A percentile compares a stretch with the other conserved stretches of the same genome.
Evolutionary conservation across 768 basidiomycete genomes (phyloP).

Genomic region (Mycena kentingensis): DNA sequence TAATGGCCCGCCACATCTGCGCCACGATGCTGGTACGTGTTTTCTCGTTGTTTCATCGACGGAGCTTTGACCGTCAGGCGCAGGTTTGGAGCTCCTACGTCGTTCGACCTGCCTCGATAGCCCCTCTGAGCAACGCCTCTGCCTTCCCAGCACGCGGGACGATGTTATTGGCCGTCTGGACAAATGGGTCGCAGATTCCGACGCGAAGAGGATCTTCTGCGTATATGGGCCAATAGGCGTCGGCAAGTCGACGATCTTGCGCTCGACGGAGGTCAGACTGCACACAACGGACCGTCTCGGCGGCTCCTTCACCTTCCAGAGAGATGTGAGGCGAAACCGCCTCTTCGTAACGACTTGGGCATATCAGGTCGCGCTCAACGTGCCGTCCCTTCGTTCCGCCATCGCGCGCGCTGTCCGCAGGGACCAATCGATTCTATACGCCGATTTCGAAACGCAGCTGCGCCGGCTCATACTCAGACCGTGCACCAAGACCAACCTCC

Average conservation of each 20-base stretch:
- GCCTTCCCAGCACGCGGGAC: constrained; percentile 13
- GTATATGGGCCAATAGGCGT: constrained; percentile 13
- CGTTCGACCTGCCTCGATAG: neutral
- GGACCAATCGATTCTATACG: constrained; percentile 8
- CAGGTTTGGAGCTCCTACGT: neutral
- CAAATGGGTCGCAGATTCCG: constrained; percentile 5
- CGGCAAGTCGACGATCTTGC: constrained; percentile 19
- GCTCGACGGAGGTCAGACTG: constrained; percentile 2
- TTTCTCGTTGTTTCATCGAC: neutral
- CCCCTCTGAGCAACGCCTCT: neutral
- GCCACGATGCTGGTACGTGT: neutral
- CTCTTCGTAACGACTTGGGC: constrained; percentile 10
- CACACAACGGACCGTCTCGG: constrained; percentile 1
- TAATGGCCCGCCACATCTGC: neutral
- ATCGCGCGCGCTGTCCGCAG: constrained; percentile 10
- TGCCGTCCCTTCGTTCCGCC: constrained; percentile 7
- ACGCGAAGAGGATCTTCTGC: constrained; percentile 6
- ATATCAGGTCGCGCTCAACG: constrained; percentile 14
- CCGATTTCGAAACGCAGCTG: constrained; percentile 5
- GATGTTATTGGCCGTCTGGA: constrained; percentile 1
- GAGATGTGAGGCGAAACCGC: neutral
- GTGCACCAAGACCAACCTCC: neutral
- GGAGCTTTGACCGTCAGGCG: neutral
- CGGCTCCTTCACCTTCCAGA: constrained; percentile 9
- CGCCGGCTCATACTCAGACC: constrained; percentile 16